A percentile compares a stretch with the other conserved stretches of the same genome.
Conservation (phyloP, 345 rosid species). For the Eucalyptus coolabah region DNA sequence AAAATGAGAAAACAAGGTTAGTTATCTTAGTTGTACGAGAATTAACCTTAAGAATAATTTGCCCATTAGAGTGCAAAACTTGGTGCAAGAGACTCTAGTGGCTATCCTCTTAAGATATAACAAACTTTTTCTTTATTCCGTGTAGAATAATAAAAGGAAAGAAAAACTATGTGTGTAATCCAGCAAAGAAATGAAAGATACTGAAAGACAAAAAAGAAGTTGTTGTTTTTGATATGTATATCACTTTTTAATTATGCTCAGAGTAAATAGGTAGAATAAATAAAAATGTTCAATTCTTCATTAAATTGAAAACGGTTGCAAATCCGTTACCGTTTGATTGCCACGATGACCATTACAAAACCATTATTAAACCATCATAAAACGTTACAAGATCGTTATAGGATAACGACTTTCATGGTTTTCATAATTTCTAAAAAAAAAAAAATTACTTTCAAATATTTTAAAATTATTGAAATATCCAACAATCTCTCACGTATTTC, state of each 20-base stretch:
- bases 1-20: neutral
- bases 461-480: no score
- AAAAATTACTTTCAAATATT: no score
- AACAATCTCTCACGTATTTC: no score
- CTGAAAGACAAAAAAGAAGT: neutral
- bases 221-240: no score
- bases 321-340: no score
- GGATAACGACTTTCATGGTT: neutral
- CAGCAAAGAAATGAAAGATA: no score
- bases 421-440: neutral
- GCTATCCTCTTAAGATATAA: neutral
- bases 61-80: neutral
- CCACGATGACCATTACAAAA: rapidly evolving
- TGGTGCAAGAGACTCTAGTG: neutral
- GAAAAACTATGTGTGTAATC: neutral
- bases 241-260: neutral
- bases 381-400: no score
- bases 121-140: neutral
- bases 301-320: neutral
- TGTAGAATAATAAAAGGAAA: neutral
- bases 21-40: no score
- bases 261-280: neutral
- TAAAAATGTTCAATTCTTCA: neutral
- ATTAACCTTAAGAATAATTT: no score
- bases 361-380: neutral